Percentiles rank a stretch among this genome's conserved stretches.
Conservation (phyloP, 1,284 basidiomycete species). For the Caloboletus firmus region DNA sequence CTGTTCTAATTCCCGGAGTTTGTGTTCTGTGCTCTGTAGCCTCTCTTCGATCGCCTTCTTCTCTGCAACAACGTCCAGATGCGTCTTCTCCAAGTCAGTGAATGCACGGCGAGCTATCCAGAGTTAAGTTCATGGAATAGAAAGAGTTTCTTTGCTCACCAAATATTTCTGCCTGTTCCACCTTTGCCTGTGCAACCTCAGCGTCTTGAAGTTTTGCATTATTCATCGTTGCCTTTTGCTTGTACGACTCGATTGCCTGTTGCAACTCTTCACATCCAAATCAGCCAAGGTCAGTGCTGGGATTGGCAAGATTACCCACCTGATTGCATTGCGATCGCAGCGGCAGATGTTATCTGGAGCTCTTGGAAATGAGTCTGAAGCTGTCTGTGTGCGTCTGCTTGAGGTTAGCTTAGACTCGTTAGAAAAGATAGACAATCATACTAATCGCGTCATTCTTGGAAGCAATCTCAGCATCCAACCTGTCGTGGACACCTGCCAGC, state of each 20-base stretch:
- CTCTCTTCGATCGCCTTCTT: conserved; percentile 54
- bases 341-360: conserved; percentile 59
- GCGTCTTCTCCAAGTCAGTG: conserved; percentile 61
- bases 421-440: conserved; percentile 31
- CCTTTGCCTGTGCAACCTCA: conserved; percentile 67
- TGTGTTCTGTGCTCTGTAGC: conserved; percentile 52
- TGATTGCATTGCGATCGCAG: conserved; percentile 59
- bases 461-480: conserved; percentile 52
- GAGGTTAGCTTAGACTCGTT: not conserved
- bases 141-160: conserved; percentile 40
- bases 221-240: conserved; percentile 60
- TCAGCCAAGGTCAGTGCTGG: conserved; percentile 3
- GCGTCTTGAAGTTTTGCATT: conserved; percentile 66
- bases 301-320: conserved; percentile 40
- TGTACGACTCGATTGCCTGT: conserved; percentile 63
- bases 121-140: conserved; percentile 9
- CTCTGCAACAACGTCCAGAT: conserved; percentile 53
- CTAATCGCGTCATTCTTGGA: conserved; percentile 60
- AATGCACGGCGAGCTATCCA: conserved; percentile 54
- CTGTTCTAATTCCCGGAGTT: conserved; percentile 60
- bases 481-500: conserved; percentile 53
- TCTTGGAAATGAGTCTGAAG: conserved; percentile 66
- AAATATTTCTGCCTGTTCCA: conserved; percentile 62
- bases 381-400: conserved; percentile 56
- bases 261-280: conserved; percentile 49